These are phyloP conservation scores for Haematococcus lacustris DNA, from an alignment of 139 green algal species.

Conservation along the genomic window DNA sequence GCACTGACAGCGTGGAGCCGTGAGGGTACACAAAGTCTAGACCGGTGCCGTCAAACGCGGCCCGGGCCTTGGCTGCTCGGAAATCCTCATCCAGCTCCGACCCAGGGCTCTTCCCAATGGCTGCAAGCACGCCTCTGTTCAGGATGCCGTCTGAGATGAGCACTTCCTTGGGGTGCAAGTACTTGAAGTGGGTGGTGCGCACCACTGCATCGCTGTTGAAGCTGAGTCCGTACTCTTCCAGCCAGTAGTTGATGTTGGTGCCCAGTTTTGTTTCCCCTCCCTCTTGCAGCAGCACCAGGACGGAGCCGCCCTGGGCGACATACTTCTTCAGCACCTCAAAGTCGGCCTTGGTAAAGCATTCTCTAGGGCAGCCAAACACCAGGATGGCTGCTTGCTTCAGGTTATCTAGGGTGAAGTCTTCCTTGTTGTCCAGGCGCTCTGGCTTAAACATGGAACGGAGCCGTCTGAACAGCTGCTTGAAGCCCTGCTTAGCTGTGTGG, in stretches of 20 bases:
- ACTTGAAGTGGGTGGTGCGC: conserved; percentile 66
- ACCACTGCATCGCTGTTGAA: conserved; percentile 70
- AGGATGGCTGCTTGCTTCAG: conserved; percentile 47
- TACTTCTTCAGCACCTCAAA: conserved; percentile 48
- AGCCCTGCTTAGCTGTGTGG: conserved; percentile 53
- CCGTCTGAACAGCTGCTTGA: conserved; percentile 64
- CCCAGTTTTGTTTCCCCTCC: conserved; percentile 47
- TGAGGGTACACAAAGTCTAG: conserved; percentile 71
- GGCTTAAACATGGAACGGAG: conserved; percentile 41
- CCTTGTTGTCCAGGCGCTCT: conserved; percentile 42
- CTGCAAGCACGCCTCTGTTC: conserved; percentile 57
- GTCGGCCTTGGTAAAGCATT: conserved; percentile 56
- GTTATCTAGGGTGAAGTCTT: conserved; percentile 35
- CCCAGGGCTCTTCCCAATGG: conserved; percentile 21
- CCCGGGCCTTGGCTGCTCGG: conserved; percentile 13
- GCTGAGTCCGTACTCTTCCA: conserved; percentile 70
- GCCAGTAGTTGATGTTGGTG: conserved; percentile 76
- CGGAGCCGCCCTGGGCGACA: conserved; percentile 49
- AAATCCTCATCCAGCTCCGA: conserved; percentile 32
- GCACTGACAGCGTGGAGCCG: conserved; percentile 63
- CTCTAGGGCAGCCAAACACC: conserved; percentile 62
- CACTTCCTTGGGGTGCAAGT: conserved; percentile 72
- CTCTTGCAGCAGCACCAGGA: conserved; percentile 60
- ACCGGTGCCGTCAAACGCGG: conserved; percentile 41
- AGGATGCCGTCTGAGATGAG: conserved; percentile 76